Conservation (phyloP, 2,329 filamentous ascomycete genomes). For the Sporothrix luriei region DNA sequence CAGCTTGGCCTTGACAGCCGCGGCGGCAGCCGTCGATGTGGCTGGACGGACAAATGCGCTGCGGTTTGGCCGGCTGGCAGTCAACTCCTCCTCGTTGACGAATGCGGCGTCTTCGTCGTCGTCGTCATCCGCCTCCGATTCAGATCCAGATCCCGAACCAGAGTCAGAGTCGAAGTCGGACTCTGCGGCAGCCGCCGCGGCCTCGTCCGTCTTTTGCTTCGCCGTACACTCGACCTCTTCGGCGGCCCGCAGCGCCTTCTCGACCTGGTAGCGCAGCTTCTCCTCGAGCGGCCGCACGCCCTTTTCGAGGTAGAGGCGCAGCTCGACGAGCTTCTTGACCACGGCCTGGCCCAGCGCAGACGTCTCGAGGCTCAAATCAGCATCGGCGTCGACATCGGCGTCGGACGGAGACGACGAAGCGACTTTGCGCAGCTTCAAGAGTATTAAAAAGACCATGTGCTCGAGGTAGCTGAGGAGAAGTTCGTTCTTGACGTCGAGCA, state of each 20-base stretch:
- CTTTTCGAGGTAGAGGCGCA: conserved; percentile 90
- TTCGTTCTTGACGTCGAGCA: conserved; percentile 95
- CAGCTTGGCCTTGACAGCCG: conserved; percentile 31
- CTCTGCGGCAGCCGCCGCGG: conserved; percentile 44
- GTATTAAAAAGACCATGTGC: conserved; percentile 84
- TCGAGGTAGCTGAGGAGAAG: conserved; percentile 95
- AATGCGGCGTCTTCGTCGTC: conserved; percentile 35
- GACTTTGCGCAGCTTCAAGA: conserved; percentile 73
- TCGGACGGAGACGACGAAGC: conserved; percentile 33
- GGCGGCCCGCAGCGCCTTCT: conserved; percentile 87
- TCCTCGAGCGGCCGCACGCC: conserved; percentile 88
- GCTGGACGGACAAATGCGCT: conserved; percentile 44
- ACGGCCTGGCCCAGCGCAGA: conserved; percentile 64
- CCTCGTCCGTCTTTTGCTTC: conserved; percentile 43
- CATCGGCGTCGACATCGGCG: background rate
- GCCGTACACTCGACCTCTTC: conserved; percentile 66
- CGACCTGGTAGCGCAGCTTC: conserved; percentile 91
- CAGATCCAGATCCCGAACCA: conserved; percentile 20
- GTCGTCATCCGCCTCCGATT: conserved; percentile 34
- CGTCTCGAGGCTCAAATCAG: conserved; percentile 41
- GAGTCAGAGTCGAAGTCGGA: conserved; percentile 43
- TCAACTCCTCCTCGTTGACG: conserved; percentile 26
- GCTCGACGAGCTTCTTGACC: conserved; percentile 83
- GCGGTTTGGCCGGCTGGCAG: conserved; percentile 42
- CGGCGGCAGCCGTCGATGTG: background rate